phyloP scores from a whole-genome alignment of 208 protist species.

The Acanthamoeba lenticulata region DNA sequence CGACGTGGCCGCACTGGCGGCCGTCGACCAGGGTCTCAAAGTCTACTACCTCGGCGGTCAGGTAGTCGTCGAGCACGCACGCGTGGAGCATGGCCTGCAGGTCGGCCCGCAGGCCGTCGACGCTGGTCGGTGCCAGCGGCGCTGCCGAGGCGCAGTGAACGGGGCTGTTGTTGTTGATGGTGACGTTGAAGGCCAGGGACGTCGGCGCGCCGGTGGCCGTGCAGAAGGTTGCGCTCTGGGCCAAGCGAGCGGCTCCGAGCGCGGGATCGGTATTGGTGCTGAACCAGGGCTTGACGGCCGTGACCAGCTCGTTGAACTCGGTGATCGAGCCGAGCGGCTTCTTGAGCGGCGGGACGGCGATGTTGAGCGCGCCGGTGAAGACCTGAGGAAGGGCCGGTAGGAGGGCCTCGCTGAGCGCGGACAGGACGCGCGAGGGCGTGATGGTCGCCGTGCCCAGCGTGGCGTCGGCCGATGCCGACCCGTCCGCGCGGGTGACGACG shows the following conservation, averaged over 20 bases:
- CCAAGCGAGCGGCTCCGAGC: neutral
- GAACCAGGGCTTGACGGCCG: conserved; percentile 3
- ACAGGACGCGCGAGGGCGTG: neutral
- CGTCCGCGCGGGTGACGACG: neutral
- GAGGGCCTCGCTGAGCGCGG: neutral
- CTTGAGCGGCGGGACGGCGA: neutral
- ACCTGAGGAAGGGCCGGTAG: neutral
- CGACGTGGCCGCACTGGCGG: neutral
- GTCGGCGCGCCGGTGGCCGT: neutral
- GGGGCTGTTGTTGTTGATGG: neutral
- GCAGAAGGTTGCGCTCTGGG: conserved; percentile 4
- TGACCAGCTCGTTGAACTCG: neutral
- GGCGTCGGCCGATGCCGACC: neutral
- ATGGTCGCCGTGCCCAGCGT: neutral
- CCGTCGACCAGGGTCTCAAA: too few species aligned
- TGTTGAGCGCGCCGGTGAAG: conserved; percentile 5
- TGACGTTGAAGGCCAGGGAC: neutral
- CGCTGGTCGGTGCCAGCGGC: neutral
- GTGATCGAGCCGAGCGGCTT: conserved; percentile 4
- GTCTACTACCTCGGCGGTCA: neutral
- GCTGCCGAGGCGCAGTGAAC: neutral
- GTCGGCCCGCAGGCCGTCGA: neutral
- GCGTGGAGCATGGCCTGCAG: neutral
- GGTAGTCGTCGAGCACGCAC: neutral
- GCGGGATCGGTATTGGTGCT: neutral